Evolutionary conservation across 331 rosid genomes (phyloP).

Genomic region (Arachis monticola): DNA sequence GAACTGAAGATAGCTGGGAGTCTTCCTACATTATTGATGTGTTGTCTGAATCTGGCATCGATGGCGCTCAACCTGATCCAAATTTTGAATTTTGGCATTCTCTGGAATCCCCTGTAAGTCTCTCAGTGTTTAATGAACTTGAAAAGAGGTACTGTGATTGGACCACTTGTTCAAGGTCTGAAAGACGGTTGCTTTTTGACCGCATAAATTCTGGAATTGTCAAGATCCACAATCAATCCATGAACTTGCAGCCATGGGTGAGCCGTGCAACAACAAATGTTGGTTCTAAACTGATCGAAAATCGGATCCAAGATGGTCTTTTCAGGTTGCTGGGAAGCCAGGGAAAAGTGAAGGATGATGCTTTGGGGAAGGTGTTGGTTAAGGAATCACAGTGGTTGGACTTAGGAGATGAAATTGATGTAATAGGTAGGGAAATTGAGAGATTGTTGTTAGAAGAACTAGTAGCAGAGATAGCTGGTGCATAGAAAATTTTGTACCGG

Average conservation of each 20-base stretch:
- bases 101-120: slow-evolving; percentile 62
- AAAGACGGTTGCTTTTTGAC: slow-evolving; percentile 79
- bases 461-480: slow-evolving; percentile 59
- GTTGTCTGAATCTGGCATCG: slow-evolving; percentile 60
- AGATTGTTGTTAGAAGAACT: slow-evolving; percentile 66
- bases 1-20: slow-evolving; percentile 71
- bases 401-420: slow-evolving; percentile 63
- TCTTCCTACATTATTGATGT: slow-evolving; percentile 62
- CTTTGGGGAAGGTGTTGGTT: slow-evolving; percentile 53
- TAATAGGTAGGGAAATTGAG: slow-evolving; percentile 72
- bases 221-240: slow-evolving; percentile 51
- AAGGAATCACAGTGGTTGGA: slow-evolving; percentile 65
- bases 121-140: slow-evolving; percentile 62
- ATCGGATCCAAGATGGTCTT: slow-evolving; percentile 52
- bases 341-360: slow-evolving; percentile 54
- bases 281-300: slow-evolving; percentile 46
- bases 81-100: slow-evolving; percentile 55
- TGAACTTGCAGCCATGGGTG: slow-evolving; percentile 58
- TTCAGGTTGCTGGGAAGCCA: slow-evolving; percentile 49
- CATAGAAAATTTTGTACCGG: slow-evolving; percentile 49
- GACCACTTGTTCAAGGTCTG: slow-evolving; percentile 56
- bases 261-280: slow-evolving; percentile 34
- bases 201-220: slow-evolving; percentile 63
- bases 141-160: slow-evolving; percentile 59
- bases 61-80: slow-evolving; percentile 43